Evolutionary conservation across 108 stramenopile species (phyloP).

Genomic region (Fistulifera solaris): DNA sequence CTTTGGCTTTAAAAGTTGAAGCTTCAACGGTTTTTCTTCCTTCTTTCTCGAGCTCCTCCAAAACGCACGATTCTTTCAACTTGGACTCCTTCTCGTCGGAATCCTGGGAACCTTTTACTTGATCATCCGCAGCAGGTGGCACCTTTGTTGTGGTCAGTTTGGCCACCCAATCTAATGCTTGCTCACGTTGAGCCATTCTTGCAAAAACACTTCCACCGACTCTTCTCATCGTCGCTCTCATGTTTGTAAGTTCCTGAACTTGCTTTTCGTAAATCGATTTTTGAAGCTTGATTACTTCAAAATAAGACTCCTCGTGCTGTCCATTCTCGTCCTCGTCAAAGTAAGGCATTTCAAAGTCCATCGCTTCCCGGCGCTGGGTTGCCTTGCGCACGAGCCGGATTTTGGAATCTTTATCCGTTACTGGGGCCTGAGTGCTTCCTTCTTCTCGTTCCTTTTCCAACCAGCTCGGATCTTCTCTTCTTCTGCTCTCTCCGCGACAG

Average conservation of each 20-base stretch:
- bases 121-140: too few species aligned
- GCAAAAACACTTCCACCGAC: slow-evolving; percentile 29
- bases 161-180: slow-evolving; percentile 27
- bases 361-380: slow-evolving; percentile 25
- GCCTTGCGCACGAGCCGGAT: slow-evolving; percentile 3
- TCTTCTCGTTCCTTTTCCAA: slow-evolving; percentile 38
- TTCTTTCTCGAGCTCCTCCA: slow-evolving; percentile 16
- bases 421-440: slow-evolving; percentile 10
- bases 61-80: slow-evolving; percentile 13
- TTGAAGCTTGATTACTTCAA: slow-evolving; percentile 54
- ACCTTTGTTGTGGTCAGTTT: not conserved
- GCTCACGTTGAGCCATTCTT: slow-evolving; percentile 16
- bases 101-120: not conserved
- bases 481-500: slow-evolving; percentile 61
- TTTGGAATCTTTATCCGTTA: not conserved
- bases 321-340: slow-evolving; percentile 75
- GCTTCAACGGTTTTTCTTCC: not conserved
- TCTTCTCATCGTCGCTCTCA: slow-evolving; percentile 28
- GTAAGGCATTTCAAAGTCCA: slow-evolving; percentile 78
- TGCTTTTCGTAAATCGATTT: slow-evolving; percentile 72
- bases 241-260: slow-evolving; percentile 31
- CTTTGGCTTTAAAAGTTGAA: too few species aligned
- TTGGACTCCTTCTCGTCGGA: not conserved
- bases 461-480: slow-evolving; percentile 58
- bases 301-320: slow-evolving; percentile 52